phyloP scores from a whole-genome alignment of 495 filamentous ascomycete species.

The Chaetomium fimeti region DNA sequence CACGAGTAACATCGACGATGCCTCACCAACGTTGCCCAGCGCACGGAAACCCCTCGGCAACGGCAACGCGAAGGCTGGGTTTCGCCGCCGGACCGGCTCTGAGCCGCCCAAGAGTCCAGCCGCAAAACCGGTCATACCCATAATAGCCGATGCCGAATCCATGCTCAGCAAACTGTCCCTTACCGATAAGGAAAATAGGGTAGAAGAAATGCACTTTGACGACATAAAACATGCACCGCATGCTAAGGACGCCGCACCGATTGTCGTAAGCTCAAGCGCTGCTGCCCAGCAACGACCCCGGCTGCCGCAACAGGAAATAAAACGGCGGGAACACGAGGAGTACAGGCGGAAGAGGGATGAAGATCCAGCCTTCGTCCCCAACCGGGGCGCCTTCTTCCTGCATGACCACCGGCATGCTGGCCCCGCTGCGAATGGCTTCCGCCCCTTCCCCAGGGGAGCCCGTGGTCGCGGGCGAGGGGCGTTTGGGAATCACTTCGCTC shows the following conservation, averaged over 20 bases:
- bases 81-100: slow-evolving; percentile 39
- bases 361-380: slow-evolving; percentile 93
- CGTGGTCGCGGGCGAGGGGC: slow-evolving; percentile 51
- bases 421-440: slow-evolving; percentile 70
- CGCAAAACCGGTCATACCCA: slow-evolving; percentile 40
- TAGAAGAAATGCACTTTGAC: slow-evolving; percentile 65
- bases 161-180: slow-evolving; percentile 85
- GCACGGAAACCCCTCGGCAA: slow-evolving; percentile 38
- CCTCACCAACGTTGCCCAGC: slow-evolving; percentile 51
- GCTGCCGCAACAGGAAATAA: slow-evolving; percentile 61
- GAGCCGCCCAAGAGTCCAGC: slow-evolving; percentile 37
- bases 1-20: slow-evolving; percentile 63
- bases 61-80: slow-evolving; percentile 43
- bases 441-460: slow-evolving; percentile 63
- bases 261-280: slow-evolving; percentile 48
- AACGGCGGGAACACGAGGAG: slow-evolving; percentile 85
- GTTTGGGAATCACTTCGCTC: slow-evolving; percentile 55
- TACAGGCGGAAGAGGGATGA: slow-evolving; percentile 81
- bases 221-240: slow-evolving; percentile 44
- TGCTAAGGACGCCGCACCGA: slow-evolving; percentile 41
- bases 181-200: slow-evolving; percentile 53
- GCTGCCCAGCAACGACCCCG: slow-evolving; percentile 34
- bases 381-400: slow-evolving; percentile 93
- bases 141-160: slow-evolving; percentile 69
- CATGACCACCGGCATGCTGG: slow-evolving; percentile 85